phyloP scores from a whole-genome alignment of 306 rosid genomes.

The Ormosia emarginata region DNA sequence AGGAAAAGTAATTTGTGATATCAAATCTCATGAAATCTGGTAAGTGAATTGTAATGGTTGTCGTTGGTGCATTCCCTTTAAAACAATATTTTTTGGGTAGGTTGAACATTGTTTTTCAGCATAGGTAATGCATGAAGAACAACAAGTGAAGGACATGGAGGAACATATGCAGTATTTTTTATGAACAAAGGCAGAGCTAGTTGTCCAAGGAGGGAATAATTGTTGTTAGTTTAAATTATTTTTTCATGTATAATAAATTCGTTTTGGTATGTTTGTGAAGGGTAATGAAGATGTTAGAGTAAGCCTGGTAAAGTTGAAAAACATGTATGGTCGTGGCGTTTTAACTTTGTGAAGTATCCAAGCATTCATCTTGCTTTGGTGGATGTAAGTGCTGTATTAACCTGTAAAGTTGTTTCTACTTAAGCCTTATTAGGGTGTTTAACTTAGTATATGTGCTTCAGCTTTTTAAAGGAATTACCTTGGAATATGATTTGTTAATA shows the following conservation, averaged over 20 bases:
- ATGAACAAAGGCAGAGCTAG: constrained; percentile 73
- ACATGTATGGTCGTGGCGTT: constrained; percentile 78
- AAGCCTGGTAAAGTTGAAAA: constrained; percentile 70
- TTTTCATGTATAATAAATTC: constrained; percentile 3
- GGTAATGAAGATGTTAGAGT: constrained; percentile 85
- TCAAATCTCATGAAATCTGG: constrained; percentile 90
- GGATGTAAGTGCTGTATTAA: too few relatives aligned
- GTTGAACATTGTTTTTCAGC: constrained; percentile 42
- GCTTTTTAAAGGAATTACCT: too few relatives aligned
- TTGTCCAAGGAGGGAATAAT: constrained; percentile 15
- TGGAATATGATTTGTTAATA: too few relatives aligned
- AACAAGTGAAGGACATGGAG: constrained; percentile 87
- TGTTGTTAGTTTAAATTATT: not conserved
- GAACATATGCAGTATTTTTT: constrained; percentile 90
- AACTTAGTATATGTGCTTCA: too few relatives aligned
- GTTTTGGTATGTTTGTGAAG: constrained; percentile 44
- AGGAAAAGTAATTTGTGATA: constrained; percentile 91
- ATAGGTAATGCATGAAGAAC: constrained; percentile 87
- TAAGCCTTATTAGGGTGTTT: too few relatives aligned
- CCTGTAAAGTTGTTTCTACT: too few relatives aligned
- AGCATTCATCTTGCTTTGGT: too few relatives aligned
- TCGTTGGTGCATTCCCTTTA: not conserved
- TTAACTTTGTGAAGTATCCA: too few relatives aligned
- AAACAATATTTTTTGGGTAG: not conserved
- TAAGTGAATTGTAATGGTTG: constrained; percentile 29